Percentiles rank a stretch among this genome's conserved stretches.
Evolutionary conservation across 2,329 filamentous ascomycete genomes (phyloP).

Genomic region (Pezicula carpinea): DNA sequence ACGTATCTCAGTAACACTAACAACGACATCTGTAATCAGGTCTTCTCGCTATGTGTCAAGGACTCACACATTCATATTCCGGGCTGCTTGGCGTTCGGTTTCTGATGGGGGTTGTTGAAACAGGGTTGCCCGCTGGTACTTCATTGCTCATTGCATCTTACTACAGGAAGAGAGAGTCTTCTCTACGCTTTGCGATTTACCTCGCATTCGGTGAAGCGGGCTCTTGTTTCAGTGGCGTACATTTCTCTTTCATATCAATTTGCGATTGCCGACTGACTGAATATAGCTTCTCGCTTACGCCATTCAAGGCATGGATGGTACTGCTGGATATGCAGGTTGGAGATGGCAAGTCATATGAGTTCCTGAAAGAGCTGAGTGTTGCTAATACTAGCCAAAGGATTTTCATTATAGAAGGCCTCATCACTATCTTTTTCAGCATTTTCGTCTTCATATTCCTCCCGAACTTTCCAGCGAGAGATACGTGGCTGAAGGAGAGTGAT

Average conservation of each 20-base stretch:
- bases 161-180: conserved; percentile 27
- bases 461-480: conserved; percentile 5
- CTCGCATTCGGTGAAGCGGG: conserved; percentile 34
- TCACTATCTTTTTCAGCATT: conserved; percentile 6
- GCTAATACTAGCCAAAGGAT: not conserved
- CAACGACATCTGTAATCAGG: conserved; percentile 26
- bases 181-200: conserved; percentile 29
- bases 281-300: conserved; percentile 33
- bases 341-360: conserved; percentile 40
- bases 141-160: conserved; percentile 4
- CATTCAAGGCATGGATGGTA: conserved; percentile 34
- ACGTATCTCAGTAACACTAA: not conserved
- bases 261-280: not conserved
- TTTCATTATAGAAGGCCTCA: conserved; percentile 8
- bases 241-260: not conserved
- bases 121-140: conserved; percentile 22
- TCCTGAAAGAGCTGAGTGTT: not conserved
- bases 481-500: conserved; percentile 7
- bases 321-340: conserved; percentile 34
- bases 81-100: conserved; percentile 26
- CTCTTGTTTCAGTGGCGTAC: conserved; percentile 29
- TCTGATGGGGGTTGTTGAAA: conserved; percentile 19
- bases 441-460: conserved; percentile 9
- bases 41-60: conserved; percentile 37
- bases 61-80: conserved; percentile 33